phyloP scores from a whole-genome alignment of 371 early-diverging fungal genomes.

The Mortierella sp. region DNA sequence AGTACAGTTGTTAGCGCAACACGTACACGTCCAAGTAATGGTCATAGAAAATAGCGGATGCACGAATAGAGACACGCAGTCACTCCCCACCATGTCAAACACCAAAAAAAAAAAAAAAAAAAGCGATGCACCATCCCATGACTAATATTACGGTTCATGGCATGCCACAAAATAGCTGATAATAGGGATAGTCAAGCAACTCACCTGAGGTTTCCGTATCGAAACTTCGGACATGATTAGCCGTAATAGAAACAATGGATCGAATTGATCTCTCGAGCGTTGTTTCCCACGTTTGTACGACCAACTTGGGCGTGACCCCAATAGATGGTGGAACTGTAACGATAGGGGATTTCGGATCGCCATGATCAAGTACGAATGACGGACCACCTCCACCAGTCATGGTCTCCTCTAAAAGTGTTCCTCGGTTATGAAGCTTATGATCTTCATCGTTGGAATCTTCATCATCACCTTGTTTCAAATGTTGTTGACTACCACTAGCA shows the following conservation, averaged over 20 bases:
- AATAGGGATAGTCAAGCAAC: background rate
- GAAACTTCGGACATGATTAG: slow-evolving; percentile 84
- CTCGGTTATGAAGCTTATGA: slow-evolving; percentile 35
- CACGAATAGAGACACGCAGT: background rate
- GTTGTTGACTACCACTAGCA: background rate
- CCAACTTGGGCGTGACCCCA: slow-evolving; percentile 57
- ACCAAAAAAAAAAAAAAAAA: background rate
- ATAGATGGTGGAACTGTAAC: slow-evolving; percentile 46
- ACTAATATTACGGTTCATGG: too few relatives aligned
- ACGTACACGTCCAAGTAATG: too few relatives aligned
- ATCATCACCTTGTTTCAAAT: slow-evolving; percentile 28
- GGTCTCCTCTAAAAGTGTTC: slow-evolving; percentile 13
- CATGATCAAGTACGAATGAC: background rate
- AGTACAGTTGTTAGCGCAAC: background rate
- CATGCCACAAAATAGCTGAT: too few relatives aligned
- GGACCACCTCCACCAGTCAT: slow-evolving; percentile 29
- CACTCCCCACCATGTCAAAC: background rate
- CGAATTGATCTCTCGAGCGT: slow-evolving; percentile 81
- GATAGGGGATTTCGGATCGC: background rate
- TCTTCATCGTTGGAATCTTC: slow-evolving; percentile 11
- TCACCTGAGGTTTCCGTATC: slow-evolving; percentile 91
- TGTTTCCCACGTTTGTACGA: slow-evolving; percentile 74
- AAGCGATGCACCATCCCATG: too few relatives aligned
- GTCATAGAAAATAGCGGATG: background rate
- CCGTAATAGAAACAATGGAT: slow-evolving; percentile 89